Evolutionary conservation across 2,329 filamentous ascomycete species (phyloP), one percentile per base, ranked within the genome.

Genomic region (Ophiocordyceps unilateralis): DNA sequence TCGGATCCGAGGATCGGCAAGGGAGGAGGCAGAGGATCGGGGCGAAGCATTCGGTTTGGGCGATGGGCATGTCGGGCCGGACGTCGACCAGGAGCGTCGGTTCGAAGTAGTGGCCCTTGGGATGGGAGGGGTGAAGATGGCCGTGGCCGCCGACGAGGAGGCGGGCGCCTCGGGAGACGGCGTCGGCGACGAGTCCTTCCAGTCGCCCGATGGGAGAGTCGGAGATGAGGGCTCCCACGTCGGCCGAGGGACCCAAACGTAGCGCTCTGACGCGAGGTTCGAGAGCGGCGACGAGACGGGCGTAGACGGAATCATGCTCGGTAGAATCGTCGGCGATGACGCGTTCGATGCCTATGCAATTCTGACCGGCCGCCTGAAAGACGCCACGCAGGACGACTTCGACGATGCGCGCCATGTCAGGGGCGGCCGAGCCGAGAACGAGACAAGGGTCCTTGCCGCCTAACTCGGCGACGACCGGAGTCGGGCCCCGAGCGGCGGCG

Each of bases 321-420:
- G 83, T n/a, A n/a, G n/a, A n/a, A n/a, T n/a, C n/a, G n/a, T n/a
- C 72, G 21, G 82, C 85, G 51, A 96, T 80, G 55, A 96, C 80
- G 44, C 91, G 83, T 65, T 98, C 91, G 51, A 95, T 89, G 44
- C 91, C 91, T 56, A 98, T 89, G 63, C 91, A 98, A 65, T 98
- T 98, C 61, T 98, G 91, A 1, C 91, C 91, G 15, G 87, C 81
- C 42, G 87, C 87, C 62, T 98, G 91, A 64, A 96, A 98, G 10
- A 85, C 86, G 42, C 89, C 91, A 43, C 91, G 78, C 65, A 98
- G 80, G 48, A 96, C 74, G 48, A 93, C 82, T 48, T 87, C 83
- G 34, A 76, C 74, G 41, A 96, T 79, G 37, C 82, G 76, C 5
- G 74, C 63, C 46, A 96, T 69, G 53, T 86, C 72, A 45, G 58